Evolutionary conservation across 257 asterid genomes (phyloP), one percentile per base, ranked within the genome.

Genomic region (Solanum infundibuliforme): DNA sequence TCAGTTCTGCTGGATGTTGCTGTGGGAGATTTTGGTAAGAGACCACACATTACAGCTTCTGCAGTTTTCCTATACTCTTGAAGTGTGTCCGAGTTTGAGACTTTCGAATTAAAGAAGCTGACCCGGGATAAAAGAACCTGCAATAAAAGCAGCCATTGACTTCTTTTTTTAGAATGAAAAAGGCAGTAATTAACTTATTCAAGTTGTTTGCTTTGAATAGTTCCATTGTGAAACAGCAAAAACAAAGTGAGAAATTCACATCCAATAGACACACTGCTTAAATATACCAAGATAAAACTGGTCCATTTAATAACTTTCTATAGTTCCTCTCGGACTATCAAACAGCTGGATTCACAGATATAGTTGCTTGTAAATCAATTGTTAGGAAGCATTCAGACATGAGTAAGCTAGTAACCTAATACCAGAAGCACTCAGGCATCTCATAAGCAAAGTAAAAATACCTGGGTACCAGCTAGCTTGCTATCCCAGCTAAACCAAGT

Each of bases 401-500:
- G 31, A 74, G 48, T 35, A 74, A 35, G 82, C 82, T 35, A 74
- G 0, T 35, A 71, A 31, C 41, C 12, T 71, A 32, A 31, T 32
- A 71, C 7, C 25, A 31, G 39, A 14, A 71, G 3, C 39, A 72
- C 7, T 72, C 27, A 16, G 8, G 43, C 79, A 34, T 73, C 81
- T 73, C 29, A 73, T 18, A 74, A 0, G 72, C 68, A 58, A 69
- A 84, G 39, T 13, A 46, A 52, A 25, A 38, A 69, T 95, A 94
- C 99, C 97, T 96, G 97, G 86, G 93, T 89, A 83, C 97, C 99
- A 39, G 99, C 94, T 27, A 94, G 91, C 92, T 95, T 97, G 91
- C 91, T 93, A 89, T 97, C 99, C 99, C 99, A 97, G 90, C 98
- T 95, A 88, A 97, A 97, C 98, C 98, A 97, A 1, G 98, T 92